Percentiles rank a stretch among this genome's conserved stretches.
Evolutionary conservation across 2,329 filamentous ascomycete species (phyloP).

Genomic region (Alternaria sp.): DNA sequence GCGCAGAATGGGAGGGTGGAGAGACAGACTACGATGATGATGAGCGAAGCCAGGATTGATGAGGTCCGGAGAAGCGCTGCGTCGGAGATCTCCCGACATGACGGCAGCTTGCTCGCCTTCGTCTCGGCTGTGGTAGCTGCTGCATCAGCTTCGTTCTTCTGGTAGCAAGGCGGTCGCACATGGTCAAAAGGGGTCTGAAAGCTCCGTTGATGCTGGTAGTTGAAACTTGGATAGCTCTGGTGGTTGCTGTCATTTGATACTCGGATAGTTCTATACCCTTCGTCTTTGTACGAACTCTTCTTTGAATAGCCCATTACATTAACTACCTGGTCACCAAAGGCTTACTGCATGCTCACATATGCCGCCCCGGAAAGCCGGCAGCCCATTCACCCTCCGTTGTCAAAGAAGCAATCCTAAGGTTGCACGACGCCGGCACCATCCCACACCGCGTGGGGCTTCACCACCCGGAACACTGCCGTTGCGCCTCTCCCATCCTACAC

Average conservation of each 20-base stretch:
- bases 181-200: background rate
- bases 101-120: constrained; percentile 16
- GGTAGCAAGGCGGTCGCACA: background rate
- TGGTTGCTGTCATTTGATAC: background rate
- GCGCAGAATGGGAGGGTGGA: constrained; percentile 40
- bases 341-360: background rate
- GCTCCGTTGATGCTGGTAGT: constrained; percentile 1
- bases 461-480: constrained; percentile 5
- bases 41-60: constrained; percentile 20
- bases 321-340: background rate
- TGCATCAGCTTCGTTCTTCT: background rate
- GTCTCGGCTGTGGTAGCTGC: constrained; percentile 5
- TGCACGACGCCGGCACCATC: background rate
- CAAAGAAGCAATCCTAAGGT: background rate
- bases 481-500: constrained; percentile 1
- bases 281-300: background rate
- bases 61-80: constrained; percentile 28
- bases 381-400: background rate
- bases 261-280: constrained; percentile 17
- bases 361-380: background rate
- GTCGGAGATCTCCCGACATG: background rate
- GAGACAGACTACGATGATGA: constrained; percentile 29
- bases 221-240: background rate
- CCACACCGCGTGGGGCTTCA: constrained; percentile 5
- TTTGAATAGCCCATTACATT: background rate